phyloP scores from a whole-genome alignment of 768 basidiomycete genomes.

The Phlebiopsis flavidoalba region DNA sequence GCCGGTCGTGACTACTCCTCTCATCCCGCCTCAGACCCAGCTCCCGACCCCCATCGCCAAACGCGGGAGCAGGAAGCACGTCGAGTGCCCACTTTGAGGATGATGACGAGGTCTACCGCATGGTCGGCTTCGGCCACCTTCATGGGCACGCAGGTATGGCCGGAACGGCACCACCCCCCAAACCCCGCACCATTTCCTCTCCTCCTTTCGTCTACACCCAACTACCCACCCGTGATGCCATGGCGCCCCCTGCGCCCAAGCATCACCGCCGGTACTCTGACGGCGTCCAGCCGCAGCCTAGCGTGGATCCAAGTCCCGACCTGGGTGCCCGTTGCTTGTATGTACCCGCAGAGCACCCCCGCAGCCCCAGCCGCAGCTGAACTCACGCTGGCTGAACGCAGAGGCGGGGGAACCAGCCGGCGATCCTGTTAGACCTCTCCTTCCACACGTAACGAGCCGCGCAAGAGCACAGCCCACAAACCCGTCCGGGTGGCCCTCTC shows the following conservation, averaged over 20 bases:
- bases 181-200: conserved; percentile 22
- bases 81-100: conserved; percentile 12
- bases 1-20: conserved; percentile 5
- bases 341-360: conserved; percentile 12
- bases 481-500: conserved; percentile 33
- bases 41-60: conserved; percentile 11
- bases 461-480: conserved; percentile 34
- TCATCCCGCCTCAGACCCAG: conserved; percentile 10
- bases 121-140: conserved; percentile 17
- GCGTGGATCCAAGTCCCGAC: conserved; percentile 16
- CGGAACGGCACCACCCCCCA: conserved; percentile 15
- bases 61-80: conserved; percentile 8
- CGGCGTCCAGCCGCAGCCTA: conserved; percentile 17
- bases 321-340: conserved; percentile 11
- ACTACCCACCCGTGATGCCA: conserved; percentile 15
- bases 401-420: conserved; percentile 34
- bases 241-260: background rate
- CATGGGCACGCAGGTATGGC: conserved; percentile 21
- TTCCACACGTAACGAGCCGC: conserved; percentile 40
- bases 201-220: conserved; percentile 20
- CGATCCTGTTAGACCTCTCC: conserved; percentile 55
- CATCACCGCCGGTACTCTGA: conserved; percentile 22
- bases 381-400: conserved; percentile 53
- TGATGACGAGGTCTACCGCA: conserved; percentile 2
- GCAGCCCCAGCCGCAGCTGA: conserved; percentile 26